Evolutionary conservation across 441 rosid species (phyloP).

Genomic region (Omphalea diandra): DNA sequence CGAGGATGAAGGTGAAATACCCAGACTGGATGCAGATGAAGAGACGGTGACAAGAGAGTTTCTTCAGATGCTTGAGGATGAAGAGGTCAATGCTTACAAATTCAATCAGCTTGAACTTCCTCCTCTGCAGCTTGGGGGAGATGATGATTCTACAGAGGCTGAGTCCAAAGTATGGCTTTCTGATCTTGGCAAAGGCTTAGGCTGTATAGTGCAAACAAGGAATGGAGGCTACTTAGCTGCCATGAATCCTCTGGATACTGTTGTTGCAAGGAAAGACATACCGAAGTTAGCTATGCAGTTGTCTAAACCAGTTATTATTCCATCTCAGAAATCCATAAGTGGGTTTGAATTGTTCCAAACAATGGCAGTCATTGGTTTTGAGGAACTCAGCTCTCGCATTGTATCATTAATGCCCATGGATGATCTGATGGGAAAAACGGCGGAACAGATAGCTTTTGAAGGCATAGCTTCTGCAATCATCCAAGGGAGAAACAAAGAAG

Average conservation of each 20-base stretch:
- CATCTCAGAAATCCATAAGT: constrained; percentile 29
- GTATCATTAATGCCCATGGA: constrained; percentile 65
- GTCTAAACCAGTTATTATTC: constrained; percentile 68
- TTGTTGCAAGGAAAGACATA: constrained; percentile 61
- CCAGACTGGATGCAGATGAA: constrained; percentile 73
- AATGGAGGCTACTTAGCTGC: constrained; percentile 89
- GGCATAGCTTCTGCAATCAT: constrained; percentile 93
- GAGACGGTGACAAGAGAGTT: constrained; percentile 81
- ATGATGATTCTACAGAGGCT: constrained; percentile 40
- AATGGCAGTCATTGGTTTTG: constrained; percentile 56
- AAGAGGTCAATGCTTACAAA: constrained; percentile 38
- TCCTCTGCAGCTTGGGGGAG: constrained; percentile 48
- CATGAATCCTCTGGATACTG: constrained; percentile 65
- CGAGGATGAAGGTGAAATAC: constrained; percentile 53
- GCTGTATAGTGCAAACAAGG: constrained; percentile 84
- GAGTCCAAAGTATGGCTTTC: constrained; percentile 59
- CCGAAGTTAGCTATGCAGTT: constrained; percentile 93
- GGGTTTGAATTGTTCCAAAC: constrained; percentile 76
- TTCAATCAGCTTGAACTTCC: constrained; percentile 45
- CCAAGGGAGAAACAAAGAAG: constrained; percentile 87
- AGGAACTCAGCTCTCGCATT: constrained; percentile 61
- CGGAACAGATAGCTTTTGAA: constrained; percentile 93
- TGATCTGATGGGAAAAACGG: constrained; percentile 83
- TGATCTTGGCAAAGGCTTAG: constrained; percentile 85
- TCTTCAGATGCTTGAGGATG: constrained; percentile 80